Conservation (phyloP, 306 rosid genomes). For the Hippophae rhamnoides region DNA sequence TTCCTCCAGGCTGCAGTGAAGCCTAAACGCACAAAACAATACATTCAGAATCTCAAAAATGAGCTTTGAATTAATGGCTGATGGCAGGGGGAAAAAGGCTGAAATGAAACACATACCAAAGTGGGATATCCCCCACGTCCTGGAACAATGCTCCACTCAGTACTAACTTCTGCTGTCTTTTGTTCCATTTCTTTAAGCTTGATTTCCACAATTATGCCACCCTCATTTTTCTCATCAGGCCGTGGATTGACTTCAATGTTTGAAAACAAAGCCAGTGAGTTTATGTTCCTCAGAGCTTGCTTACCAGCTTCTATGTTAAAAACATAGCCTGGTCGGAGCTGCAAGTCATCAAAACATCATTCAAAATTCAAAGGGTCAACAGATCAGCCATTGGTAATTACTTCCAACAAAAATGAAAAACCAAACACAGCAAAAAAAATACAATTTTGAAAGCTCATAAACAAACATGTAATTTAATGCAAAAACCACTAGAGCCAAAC, state of each 20-base stretch:
- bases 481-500: background rate
- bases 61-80: background rate
- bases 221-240: constrained; percentile 89
- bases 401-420: background rate
- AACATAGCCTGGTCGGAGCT: constrained; percentile 75
- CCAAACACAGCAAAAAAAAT: background rate
- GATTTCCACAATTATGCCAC: constrained; percentile 86
- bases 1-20: constrained; percentile 96
- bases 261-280: constrained; percentile 80
- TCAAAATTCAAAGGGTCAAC: constrained; percentile 8
- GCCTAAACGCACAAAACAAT: constrained; percentile 48
- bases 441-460: background rate
- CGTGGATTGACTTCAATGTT: constrained; percentile 95
- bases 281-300: constrained; percentile 86
- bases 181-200: constrained; percentile 88
- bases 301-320: constrained; percentile 97
- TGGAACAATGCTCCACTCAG: constrained; percentile 96
- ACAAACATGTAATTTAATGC: background rate
- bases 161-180: constrained; percentile 86
- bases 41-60: constrained; percentile 12
- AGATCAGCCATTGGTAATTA: constrained; percentile 2
- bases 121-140: constrained; percentile 94
- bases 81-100: background rate
- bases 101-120: constrained; percentile 39
- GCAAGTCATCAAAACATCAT: constrained; percentile 27